A percentile compares a stretch with the other conserved stretches of the same genome.
phyloP scores from a whole-genome alignment of 768 basidiomycete species.

The Pleurotus sapidus region DNA sequence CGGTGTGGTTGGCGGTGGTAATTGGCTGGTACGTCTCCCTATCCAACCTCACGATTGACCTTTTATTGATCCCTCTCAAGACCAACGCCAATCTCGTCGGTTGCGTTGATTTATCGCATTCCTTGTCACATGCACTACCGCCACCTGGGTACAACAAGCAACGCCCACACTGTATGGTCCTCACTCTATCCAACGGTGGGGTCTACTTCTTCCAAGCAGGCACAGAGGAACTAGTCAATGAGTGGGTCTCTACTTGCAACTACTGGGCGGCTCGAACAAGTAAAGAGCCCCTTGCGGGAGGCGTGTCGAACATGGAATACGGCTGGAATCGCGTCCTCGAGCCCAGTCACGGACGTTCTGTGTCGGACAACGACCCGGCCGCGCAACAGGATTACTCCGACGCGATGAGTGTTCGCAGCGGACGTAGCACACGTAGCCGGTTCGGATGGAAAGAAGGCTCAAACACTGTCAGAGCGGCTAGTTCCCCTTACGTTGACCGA shows the following conservation, averaged over 20 bases:
- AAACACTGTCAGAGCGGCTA: constrained; percentile 58
- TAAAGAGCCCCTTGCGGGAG: constrained; percentile 93
- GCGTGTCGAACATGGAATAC: constrained; percentile 99
- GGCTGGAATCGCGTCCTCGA: constrained; percentile 88
- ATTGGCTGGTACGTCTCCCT: constrained; percentile 83
- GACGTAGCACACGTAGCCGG: constrained; percentile 69
- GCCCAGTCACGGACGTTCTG: constrained; percentile 45
- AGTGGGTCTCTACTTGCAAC: constrained; percentile 99
- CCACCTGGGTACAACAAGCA: constrained; percentile 90
- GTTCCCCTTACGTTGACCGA: constrained; percentile 77
- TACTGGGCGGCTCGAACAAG: constrained; percentile 97
- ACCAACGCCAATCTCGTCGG: constrained; percentile 86
- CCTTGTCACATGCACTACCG: constrained; percentile 82
- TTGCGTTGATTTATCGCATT: constrained; percentile 81
- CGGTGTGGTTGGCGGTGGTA: constrained; percentile 87
- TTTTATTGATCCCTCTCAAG: constrained; percentile 32
- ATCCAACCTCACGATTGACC: too few species aligned
- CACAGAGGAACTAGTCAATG: constrained; percentile 96
- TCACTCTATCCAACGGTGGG: constrained; percentile 83
- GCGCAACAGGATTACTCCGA: constrained; percentile 55
- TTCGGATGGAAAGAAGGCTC: constrained; percentile 71
- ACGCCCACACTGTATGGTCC: constrained; percentile 92
- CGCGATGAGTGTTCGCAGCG: constrained; percentile 71
- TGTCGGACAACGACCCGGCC: constrained; percentile 55
- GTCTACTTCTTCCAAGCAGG: constrained; percentile 99